Evolutionary conservation across 2,329 filamentous ascomycete species (phyloP), one percentile per base, ranked within the genome.

Genomic region (Fusarium albidum): DNA sequence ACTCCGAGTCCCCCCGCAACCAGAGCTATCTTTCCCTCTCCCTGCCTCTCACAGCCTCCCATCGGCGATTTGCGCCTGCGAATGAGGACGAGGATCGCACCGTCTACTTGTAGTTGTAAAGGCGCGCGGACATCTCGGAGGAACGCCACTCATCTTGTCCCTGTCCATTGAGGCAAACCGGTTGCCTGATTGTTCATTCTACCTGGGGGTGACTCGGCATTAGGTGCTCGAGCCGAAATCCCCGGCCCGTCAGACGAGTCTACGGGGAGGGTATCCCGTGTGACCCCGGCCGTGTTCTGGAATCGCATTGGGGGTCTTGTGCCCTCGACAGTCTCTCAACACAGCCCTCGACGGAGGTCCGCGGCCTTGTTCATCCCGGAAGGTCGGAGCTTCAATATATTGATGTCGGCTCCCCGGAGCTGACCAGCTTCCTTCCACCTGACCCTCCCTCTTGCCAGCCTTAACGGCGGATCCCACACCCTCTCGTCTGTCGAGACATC

Each of bases 301-400:
- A 49, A 47, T 33, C 15, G 29, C 40, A 25, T 35, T 38, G 33
- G 29, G 46, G 42, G 48, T 40, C 37, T 41, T 43, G 31, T 32
- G 33, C 26, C 35, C 31, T 45, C 18, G 34, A 28, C 35, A 28
- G 41, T n/a, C n/a, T 31, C 42, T 32, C 14, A 9, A 32, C 29
- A 38, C 34, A 12, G 34, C 34, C 17, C 32, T 38, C 13, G 33
- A 54, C 31, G 49, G 40, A 34, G 38, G 17, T 47, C 21, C 12
- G 21, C 21, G 26, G 32, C 29, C 31, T 26, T 26, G 15, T 33
- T 47, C 18, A 42, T 33, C 40, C 39, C 45, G 48, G 52, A 45
- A 18, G 15, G 46, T 34, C 44, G 38, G 50, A 46, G 49, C 33
- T 43, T 57, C 52, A 52, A 67, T 68, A 68, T 65, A 66, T 65